phyloP scores from a whole-genome alignment of 1,284 basidiomycete species.

The Serendipita sp. region DNA sequence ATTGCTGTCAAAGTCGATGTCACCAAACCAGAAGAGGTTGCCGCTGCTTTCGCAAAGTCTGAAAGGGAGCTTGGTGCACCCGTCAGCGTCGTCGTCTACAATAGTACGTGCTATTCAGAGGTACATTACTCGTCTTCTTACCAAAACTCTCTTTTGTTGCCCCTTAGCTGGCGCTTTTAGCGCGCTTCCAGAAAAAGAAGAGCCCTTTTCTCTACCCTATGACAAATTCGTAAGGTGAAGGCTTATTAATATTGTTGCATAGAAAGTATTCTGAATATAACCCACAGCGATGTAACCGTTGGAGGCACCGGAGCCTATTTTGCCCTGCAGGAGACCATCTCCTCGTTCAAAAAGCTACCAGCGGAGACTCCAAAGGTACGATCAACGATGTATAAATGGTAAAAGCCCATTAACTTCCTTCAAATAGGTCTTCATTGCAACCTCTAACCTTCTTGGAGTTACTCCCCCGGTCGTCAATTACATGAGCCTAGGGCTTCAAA shows the following conservation, averaged over 20 bases:
- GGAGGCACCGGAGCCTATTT: not conserved
- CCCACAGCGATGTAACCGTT: not conserved
- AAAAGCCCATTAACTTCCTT: not conserved
- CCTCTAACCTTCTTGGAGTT: conserved; percentile 14
- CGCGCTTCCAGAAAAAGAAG: not conserved
- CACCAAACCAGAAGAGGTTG: conserved; percentile 12
- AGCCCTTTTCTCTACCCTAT: not conserved
- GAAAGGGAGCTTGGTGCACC: conserved; percentile 13
- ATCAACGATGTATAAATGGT: not conserved
- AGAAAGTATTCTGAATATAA: not conserved
- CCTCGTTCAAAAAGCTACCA: not conserved
- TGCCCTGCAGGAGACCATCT: not conserved
- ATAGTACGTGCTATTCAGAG: conserved; percentile 12
- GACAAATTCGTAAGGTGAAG: not conserved
- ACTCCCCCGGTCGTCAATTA: not conserved
- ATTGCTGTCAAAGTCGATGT: conserved; percentile 14
- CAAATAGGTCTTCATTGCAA: not conserved
- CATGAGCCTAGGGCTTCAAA: conserved; percentile 7
- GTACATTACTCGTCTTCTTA: not conserved
- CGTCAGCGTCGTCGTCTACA: conserved; percentile 15
- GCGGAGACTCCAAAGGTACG: conserved; percentile 3
- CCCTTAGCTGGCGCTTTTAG: not conserved
- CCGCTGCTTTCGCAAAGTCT: conserved; percentile 13
- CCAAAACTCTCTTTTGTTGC: not conserved
- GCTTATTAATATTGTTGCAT: not conserved